Conservation (phyloP, 1,284 basidiomycete genomes). For the Marasmius oreades region DNA sequence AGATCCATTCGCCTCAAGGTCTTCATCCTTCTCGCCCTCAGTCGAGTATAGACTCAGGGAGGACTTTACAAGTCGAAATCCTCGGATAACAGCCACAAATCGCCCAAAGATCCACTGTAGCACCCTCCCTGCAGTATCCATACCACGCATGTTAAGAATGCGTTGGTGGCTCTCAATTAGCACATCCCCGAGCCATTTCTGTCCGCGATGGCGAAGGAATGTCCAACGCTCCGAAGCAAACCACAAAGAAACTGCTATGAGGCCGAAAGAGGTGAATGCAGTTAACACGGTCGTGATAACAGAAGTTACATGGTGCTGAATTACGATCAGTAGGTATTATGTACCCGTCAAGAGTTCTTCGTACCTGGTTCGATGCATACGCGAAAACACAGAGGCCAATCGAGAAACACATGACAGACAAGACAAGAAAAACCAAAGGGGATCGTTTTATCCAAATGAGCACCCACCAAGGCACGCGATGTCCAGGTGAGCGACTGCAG, state of each 20-base stretch:
- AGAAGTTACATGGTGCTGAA: conserved; percentile 55
- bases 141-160: conserved; percentile 38
- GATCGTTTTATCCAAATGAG: conserved; percentile 79
- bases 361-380: conserved; percentile 59
- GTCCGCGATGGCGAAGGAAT: conserved; percentile 63
- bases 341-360: conserved; percentile 15
- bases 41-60: conserved; percentile 5
- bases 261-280: conserved; percentile 69
- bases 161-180: conserved; percentile 46
- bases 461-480: conserved; percentile 78
- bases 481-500: conserved; percentile 42
- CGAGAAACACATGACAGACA: conserved; percentile 71
- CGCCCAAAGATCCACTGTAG: conserved; percentile 24
- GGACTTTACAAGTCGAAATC: not conserved
- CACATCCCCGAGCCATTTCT: conserved; percentile 73
- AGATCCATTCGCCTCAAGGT: conserved; percentile 7
- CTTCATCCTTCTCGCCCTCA: conserved; percentile 5
- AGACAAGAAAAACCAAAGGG: conserved; percentile 67
- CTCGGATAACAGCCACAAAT: conserved; percentile 13
- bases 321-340: conserved; percentile 8
- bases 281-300: conserved; percentile 73
- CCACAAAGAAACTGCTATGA: conserved; percentile 73
- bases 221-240: conserved; percentile 74
- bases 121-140: conserved; percentile 23
- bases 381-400: conserved; percentile 65